Evolutionary conservation across 169 alveolate genomes (phyloP).

Genomic region (Plasmodium coatneyi): DNA sequence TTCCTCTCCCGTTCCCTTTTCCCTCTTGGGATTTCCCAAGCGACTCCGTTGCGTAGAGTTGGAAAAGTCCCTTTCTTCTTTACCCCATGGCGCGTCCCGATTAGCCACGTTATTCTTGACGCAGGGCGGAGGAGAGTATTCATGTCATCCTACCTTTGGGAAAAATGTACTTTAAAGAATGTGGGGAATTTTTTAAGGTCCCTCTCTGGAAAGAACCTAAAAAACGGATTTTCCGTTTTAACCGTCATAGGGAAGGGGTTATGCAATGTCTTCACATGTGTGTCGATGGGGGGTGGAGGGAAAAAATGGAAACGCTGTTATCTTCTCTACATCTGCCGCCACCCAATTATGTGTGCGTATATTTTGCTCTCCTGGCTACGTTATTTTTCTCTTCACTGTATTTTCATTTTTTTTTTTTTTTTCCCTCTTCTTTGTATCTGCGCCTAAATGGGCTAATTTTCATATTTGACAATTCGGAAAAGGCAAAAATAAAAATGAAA

Average conservation of each 20-base stretch:
- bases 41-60: not conserved
- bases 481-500: not conserved
- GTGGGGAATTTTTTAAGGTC: not conserved
- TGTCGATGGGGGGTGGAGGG: not conserved
- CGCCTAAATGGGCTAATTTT: not conserved
- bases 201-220: not conserved
- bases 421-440: not conserved
- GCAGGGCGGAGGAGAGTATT: not conserved
- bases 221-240: not conserved
- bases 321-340: not conserved
- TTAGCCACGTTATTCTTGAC: not conserved
- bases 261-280: not conserved
- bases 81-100: not conserved
- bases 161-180: not conserved
- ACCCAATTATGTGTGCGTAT: not conserved
- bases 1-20: not conserved
- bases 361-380: not conserved
- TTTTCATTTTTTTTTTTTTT: not conserved
- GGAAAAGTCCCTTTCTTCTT: not conserved
- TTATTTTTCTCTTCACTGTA: not conserved
- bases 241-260: not conserved
- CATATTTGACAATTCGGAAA: not conserved
- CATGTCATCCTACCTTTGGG: not conserved
- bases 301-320: no score
- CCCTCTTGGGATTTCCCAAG: not conserved